A percentile compares a stretch with the other conserved stretches of the same genome.
These are phyloP conservation scores for Euphorbia celastroides DNA, from an alignment of 441 rosid genomes.

Conservation along the genomic window DNA sequence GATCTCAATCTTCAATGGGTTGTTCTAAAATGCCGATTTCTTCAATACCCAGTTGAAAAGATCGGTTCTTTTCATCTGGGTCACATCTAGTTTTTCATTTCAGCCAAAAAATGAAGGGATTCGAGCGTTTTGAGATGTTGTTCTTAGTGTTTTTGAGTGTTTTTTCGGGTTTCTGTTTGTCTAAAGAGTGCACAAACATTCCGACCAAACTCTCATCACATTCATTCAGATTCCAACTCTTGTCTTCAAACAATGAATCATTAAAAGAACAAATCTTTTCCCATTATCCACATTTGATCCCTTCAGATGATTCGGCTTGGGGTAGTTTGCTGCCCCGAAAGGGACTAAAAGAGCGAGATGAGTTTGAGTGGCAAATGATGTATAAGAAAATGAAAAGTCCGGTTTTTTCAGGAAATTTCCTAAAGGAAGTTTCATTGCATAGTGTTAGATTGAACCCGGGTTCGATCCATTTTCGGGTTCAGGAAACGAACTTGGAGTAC, in stretches of 20 bases:
- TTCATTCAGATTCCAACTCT: conserved; percentile 53
- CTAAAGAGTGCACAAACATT: conserved; percentile 79
- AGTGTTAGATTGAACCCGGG: conserved; percentile 62
- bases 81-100: background rate
- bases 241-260: conserved; percentile 55
- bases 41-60: background rate
- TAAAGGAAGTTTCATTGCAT: conserved; percentile 71
- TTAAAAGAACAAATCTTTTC: conserved; percentile 58
- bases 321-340: conserved; percentile 67
- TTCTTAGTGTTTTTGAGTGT: conserved; percentile 23
- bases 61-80: background rate
- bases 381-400: conserved; percentile 61
- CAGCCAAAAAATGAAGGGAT: conserved; percentile 26
- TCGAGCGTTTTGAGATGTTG: conserved; percentile 21
- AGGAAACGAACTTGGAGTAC: conserved; percentile 83
- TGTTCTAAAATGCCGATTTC: background rate
- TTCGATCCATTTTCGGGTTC: conserved; percentile 65
- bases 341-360: conserved; percentile 56
- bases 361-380: conserved; percentile 55
- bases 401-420: conserved; percentile 33
- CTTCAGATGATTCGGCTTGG: conserved; percentile 83
- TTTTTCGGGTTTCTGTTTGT: conserved; percentile 23
- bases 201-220: conserved; percentile 71
- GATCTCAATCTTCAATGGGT: conserved; percentile 15
- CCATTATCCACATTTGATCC: conserved; percentile 75